Conservation (phyloP, 2,329 filamentous ascomycete genomes). For the Ophiostoma sp. region DNA sequence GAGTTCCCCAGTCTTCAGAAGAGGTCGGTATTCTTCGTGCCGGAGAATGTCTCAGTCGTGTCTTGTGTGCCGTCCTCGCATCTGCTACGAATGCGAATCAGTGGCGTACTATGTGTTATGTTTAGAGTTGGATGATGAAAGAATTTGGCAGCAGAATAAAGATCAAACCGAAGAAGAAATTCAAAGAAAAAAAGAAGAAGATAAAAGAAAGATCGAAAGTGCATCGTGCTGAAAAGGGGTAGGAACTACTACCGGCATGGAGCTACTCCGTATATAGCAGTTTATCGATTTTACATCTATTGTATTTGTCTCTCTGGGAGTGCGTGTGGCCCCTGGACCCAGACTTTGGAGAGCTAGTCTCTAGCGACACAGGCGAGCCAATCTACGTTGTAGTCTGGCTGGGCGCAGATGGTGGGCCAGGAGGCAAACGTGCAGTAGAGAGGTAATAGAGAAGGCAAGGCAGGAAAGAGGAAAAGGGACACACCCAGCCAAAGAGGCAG, state of each 20-base stretch:
- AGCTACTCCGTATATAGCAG: neutral
- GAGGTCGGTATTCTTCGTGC: conserved; percentile 3
- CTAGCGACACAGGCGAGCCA: neutral
- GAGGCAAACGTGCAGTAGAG: neutral
- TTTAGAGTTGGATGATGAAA: neutral
- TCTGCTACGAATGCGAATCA: neutral
- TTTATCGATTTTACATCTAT: neutral
- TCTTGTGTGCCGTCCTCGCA: neutral
- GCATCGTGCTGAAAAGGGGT: neutral
- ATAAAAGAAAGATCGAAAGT: neutral
- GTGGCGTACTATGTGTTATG: neutral
- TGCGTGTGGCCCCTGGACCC: conserved; percentile 5
- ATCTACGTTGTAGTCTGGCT: neutral
- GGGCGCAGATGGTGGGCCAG: neutral
- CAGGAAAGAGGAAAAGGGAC: neutral
- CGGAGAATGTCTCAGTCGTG: conserved; percentile 4
- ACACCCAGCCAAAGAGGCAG: too few species aligned
- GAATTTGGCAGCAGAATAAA: neutral
- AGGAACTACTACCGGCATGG: neutral
- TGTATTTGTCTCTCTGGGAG: neutral
- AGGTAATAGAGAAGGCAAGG: neutral
- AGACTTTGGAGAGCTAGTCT: conserved; percentile 2
- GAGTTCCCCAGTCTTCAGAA: neutral
- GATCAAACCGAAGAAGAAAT: neutral
- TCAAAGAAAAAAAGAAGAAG: neutral